Percentiles rank a stretch among this genome's conserved stretches.
phyloP scores from a whole-genome alignment of 2,329 filamentous ascomycete species.

The Byssoonygena ceratinophila region DNA sequence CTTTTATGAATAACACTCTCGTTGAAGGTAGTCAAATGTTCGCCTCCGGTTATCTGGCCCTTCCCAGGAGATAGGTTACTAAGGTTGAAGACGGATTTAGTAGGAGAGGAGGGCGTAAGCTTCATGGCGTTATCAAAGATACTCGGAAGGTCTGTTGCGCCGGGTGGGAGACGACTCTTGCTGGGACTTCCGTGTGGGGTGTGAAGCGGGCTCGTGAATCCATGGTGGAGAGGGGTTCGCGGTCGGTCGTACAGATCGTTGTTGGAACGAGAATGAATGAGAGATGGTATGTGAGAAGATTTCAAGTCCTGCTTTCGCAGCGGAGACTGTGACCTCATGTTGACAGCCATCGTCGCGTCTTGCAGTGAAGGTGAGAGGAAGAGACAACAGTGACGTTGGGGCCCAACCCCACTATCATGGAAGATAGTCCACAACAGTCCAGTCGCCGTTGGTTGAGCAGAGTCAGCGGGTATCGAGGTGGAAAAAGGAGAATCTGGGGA shows the following conservation, averaged over 20 bases:
- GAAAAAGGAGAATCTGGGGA: background rate
- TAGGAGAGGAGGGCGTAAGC: slow-evolving; percentile 36
- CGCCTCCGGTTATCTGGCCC: slow-evolving; percentile 22
- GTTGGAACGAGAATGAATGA: slow-evolving; percentile 40
- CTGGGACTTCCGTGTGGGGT: slow-evolving; percentile 44
- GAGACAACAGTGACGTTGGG: background rate
- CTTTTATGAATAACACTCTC: slow-evolving; percentile 34
- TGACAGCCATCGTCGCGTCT: slow-evolving; percentile 30
- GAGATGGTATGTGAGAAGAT: slow-evolving; percentile 38
- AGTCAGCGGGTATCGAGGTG: background rate
- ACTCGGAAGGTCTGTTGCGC: slow-evolving; percentile 40
- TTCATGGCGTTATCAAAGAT: slow-evolving; percentile 44
- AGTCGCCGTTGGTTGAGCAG: background rate
- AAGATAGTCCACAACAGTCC: background rate
- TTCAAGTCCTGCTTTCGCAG: slow-evolving; percentile 29
- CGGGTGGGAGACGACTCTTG: slow-evolving; percentile 40
- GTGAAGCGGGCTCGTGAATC: slow-evolving; percentile 40
- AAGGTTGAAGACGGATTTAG: slow-evolving; percentile 33
- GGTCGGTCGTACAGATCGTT: slow-evolving; percentile 40
- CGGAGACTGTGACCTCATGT: slow-evolving; percentile 24
- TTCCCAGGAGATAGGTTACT: slow-evolving; percentile 34
- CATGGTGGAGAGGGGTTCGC: slow-evolving; percentile 35
- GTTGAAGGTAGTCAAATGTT: slow-evolving; percentile 31
- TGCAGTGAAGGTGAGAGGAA: background rate
- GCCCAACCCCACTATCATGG: slow-evolving; percentile 8